phyloP scores from a whole-genome alignment of 352 stramenopile genomes.

The Pythium insidiosum region DNA sequence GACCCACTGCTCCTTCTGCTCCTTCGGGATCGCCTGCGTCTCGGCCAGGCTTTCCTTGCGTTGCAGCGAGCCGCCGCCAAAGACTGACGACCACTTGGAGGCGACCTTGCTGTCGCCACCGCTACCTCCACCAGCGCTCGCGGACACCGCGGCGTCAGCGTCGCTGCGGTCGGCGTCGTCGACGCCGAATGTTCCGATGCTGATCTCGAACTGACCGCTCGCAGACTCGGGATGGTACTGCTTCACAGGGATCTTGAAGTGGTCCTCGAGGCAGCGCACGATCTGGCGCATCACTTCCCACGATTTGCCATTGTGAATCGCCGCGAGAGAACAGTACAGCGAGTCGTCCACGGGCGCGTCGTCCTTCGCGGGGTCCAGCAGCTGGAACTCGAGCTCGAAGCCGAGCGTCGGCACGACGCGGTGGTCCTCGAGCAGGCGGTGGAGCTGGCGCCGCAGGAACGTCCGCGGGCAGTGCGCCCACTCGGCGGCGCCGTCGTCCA shows the following conservation, averaged over 20 bases:
- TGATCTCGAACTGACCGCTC: conserved; percentile 27
- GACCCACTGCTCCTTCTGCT: too few species aligned
- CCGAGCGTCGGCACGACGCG: conserved; percentile 7
- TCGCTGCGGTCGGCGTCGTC: neutral
- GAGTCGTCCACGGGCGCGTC: conserved; percentile 11
- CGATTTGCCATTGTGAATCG: conserved; percentile 11
- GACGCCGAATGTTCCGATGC: conserved; percentile 13
- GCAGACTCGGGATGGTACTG: conserved; percentile 25
- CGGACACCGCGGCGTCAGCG: neutral
- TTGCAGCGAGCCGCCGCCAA: too few species aligned
- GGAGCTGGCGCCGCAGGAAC: conserved; percentile 15
- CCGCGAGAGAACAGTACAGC: conserved; percentile 17
- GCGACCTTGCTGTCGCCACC: too few species aligned
- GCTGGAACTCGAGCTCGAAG: conserved; percentile 27
- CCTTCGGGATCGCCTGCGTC: too few species aligned
- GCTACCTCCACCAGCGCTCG: too few species aligned
- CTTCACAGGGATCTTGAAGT: conserved; percentile 17
- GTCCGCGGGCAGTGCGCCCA: conserved; percentile 20
- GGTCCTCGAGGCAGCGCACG: conserved; percentile 12
- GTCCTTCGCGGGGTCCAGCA: conserved; percentile 1
- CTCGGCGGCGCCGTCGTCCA: conserved; percentile 1
- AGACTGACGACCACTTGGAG: too few species aligned
- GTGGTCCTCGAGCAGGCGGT: neutral
- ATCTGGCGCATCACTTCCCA: conserved; percentile 20
- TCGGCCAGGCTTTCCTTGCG: too few species aligned